Evolutionary conservation across 1,139 yeast species (phyloP), one percentile per base, ranked within the genome.

Genomic region (Kodamaea ohmeri): DNA sequence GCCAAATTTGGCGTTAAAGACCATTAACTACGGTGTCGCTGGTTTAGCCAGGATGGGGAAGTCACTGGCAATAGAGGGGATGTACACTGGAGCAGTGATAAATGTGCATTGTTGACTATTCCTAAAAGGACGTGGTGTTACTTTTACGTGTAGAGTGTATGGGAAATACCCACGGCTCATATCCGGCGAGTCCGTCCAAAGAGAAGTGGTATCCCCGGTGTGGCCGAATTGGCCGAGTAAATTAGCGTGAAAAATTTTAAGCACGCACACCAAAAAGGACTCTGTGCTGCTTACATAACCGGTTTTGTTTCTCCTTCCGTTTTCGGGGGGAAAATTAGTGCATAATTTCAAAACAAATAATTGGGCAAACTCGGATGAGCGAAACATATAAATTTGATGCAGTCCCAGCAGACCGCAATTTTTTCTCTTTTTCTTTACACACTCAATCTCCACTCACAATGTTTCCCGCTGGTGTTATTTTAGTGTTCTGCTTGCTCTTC

Each of bases 381-480:
- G 25, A 30, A 27, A 33, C 18, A 16, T 37, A 37, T 37, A 37
- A 37, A 37, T 37, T 20, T 25, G 20, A 35, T 21, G 26, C 34
- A 21, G 34, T 31, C 26, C 34, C 37, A 27, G 28, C 16, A 17
- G 15, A 16, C 25, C 24, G 33, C 25, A 37, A 33, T 17, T 34
- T 34, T 30, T 22, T 9, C 28, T 34, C 38, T 37, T 43, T 38
- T 34, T 44, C 33, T 42, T 32, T 36, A 32, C 28, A 11, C 32
- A 37, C 21, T 22, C 36, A 42, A 38, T 39, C 28, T 27, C 35
- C 34, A 35, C 36, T 36, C 36, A 56, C 48, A 53, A 71, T 71
- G 76, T 65, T 71, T 44, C 76, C 76, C 57, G 56, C 75, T 33
- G 76, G 76, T 65, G 76, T 71, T 65, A 71, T 71, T 55, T 61